Evolutionary conservation across 306 rosid species (phyloP).

Genomic region (Pachyrhizus erosus): DNA sequence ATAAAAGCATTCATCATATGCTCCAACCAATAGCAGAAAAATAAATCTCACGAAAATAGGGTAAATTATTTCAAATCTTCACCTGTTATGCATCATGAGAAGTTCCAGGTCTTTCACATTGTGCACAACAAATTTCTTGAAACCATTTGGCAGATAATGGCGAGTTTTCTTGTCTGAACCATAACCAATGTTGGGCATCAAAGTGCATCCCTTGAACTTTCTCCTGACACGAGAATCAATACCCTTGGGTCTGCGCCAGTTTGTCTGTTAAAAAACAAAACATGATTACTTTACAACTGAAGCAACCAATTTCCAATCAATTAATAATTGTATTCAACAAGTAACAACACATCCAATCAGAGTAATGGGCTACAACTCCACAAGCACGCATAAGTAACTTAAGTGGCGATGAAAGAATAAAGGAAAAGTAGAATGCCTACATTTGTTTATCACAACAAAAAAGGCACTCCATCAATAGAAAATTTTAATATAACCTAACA

Average conservation of each 20-base stretch:
- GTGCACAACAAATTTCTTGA: slow-evolving; percentile 81
- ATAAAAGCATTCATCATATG: background rate
- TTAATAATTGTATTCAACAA: background rate
- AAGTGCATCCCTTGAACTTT: slow-evolving; percentile 78
- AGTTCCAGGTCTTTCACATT: slow-evolving; percentile 67
- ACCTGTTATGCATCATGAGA: slow-evolving; percentile 90
- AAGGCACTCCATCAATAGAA: background rate
- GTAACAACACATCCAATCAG: slow-evolving; percentile 20
- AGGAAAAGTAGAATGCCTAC: background rate
- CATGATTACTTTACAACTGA: background rate
- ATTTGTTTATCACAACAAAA: background rate
- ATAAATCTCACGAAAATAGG: too few relatives aligned
- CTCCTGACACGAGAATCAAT: slow-evolving; percentile 92
- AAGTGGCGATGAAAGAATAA: background rate
- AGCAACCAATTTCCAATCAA: background rate
- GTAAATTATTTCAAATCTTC: background rate
- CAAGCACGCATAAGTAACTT: background rate
- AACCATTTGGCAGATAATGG: slow-evolving; percentile 80
- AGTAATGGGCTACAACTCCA: background rate
- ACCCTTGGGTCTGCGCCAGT: slow-evolving; percentile 90
- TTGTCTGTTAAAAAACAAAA: slow-evolving; percentile 46
- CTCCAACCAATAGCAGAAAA: background rate
- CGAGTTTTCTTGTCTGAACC: slow-evolving; percentile 84
- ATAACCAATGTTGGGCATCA: slow-evolving; percentile 88
- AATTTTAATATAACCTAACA: background rate